Evolutionary conservation across 192 early-diverging fungal species (phyloP), one percentile per base, ranked within the genome.

Genomic region (Chytriomyces sp.): DNA sequence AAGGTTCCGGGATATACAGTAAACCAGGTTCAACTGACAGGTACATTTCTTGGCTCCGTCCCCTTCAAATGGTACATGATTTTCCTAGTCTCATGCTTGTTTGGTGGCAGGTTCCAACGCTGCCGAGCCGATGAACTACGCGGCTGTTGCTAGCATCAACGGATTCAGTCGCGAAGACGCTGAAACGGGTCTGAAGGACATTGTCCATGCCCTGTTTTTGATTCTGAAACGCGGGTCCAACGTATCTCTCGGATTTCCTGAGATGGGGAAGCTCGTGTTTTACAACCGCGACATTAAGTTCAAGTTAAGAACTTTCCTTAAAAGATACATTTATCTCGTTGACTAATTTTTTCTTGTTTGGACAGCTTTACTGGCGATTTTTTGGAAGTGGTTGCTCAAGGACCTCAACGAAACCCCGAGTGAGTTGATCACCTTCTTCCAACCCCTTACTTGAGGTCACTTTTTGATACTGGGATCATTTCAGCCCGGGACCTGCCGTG

Each of bases 101-200:
- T 19, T 22, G 38, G 12, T 5, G 3, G 14, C 38, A 78, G 79
- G 83, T 14, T 53, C 66, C 22, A 19, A 37, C 37, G 59, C 72
- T 7, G 55, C 79, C 5, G 83, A 85, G 32, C 73, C 74, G 34
- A 41, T 85, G 26, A 85, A 85, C 68, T 81, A 78, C 49, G 68
- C 79, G 1, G 73, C 78, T 0, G 59, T 80, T 4, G 74, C 83
- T 1, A 34, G 37, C 12, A 64, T 70, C n/a, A 70, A 41, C 33
- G 77, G 79, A 4, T 74, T 74, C 59, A 31, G 49, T 31, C 54
- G 83, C 26, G 83, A 85, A 41, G 62, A 74, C n/a, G 76, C 81
- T 34, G 83, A 85, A 60, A 52, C 81, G 2, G 83, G 74, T 1
- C 22, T 85, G 17, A 83, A 81, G 41, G 83, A 85, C 67, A 70